Base-by-base conservation (phyloP, 306 rosid species). In the Medicago lupulina region DNA sequence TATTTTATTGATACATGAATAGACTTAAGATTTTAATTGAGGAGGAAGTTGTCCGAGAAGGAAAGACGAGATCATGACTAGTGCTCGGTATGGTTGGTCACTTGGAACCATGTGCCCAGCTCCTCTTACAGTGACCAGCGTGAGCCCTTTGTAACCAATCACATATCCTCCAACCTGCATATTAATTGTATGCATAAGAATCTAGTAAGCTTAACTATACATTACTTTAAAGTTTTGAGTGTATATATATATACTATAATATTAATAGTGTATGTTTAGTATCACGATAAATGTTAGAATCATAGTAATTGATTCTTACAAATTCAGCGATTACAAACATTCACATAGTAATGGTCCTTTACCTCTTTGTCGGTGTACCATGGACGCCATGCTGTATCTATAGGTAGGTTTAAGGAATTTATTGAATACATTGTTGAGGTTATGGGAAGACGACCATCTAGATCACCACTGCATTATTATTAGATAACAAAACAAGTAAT, bases 91-190 rank as follows among this genome's bases (percentile, higher is more conserved):
- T 44, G 95, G 88, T 80, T 86, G 90, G 75, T 78, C 55, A 80
- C 86, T 87, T 60, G 91, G 90, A 84, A 87, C 90, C 80, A 36
- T 66, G 73, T 89, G 92, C 13, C 94, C 95, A 9, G 95, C 90
- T 74, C 85, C 95, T 69, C 90, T 86, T 43, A 89, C 74, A 1
- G 86, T 89, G 19, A 81, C 4, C 18, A 89, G 74, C 44, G 87
- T 71, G 64, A 87, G 69, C 53, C 88, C 95, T 63, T 80, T 74
- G 85, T 89, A 89, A 77, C 83, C 87, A 57, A 80, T 68, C 12
- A 84, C 83, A 61, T 86, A 87, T 46, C 90, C 95, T 87, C 95
- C 95, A 69, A 89, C 85, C 92, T 89, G 79, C 75, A 71, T 34
- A 10, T 46, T 46, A 46, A 28, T 44, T 21, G 23, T 21, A 21